Base-by-base conservation (phyloP, 2,329 filamentous ascomycete genomes). In the Aureobasidium melanogenum region DNA sequence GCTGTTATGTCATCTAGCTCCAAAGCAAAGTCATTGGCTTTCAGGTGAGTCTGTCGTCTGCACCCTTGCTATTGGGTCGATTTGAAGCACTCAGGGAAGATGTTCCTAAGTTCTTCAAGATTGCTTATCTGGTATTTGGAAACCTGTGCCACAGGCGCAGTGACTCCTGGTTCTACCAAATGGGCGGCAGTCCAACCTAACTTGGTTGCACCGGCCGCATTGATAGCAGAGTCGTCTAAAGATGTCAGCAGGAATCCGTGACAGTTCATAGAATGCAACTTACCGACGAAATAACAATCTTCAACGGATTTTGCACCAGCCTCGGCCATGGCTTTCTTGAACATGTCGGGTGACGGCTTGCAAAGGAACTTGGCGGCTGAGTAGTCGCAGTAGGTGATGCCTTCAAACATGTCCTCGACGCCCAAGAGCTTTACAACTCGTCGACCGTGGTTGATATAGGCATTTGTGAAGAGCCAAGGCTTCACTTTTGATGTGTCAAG, bases 311-410 rank as follows among this genome's bases (percentile, higher is more conserved):
- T 80, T 1, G 88, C 84, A 0, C 87, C 88, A 0, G 93, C 91
- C 68, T 97, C 88, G 50, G 74, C 79, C 88, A 97, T 96, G 6
- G 89, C 94, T 76, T 94, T 96, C 39, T 82, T 82, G 71, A 86
- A 99, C 88, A 96, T 94, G 56, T 86, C 84, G 57, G 80, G 80
- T 61, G 88, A 82, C 3, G 94, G 94, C 73, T 99, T 99, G 78
- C 94, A 97, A 50, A 95, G 75, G 64, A 99, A 80, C 6, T 84
- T 87, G 44, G 84, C 77, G 17, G 82, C 76, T 12, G 79, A 81
- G 74, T 99, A 99, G 74, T 99, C 90, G 71, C 95, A 99, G 73
- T 85, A 99, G 0, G 94, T 99, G 64, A 97, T 84, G 8, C 94
- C 94, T 65, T 97, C 93, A 70, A 99, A 99, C 28, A 93, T 77